Percentiles rank a stretch among this genome's conserved stretches.
Conservation (phyloP, 352 stramenopile species). For the Pythium phragmiticola region DNA sequence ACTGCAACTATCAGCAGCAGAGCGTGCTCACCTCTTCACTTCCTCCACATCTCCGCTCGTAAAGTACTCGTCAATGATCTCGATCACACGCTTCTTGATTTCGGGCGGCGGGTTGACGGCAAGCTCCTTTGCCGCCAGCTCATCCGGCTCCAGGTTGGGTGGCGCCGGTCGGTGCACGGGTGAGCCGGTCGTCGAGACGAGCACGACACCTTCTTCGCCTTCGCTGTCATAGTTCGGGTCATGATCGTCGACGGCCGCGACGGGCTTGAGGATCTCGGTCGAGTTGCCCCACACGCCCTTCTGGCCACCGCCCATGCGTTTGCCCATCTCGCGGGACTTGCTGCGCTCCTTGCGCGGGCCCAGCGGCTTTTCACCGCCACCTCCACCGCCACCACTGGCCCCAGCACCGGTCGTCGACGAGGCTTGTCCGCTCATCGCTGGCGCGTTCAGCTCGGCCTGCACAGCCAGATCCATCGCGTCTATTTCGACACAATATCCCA, state of each 20-base stretch:
- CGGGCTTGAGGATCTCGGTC: constrained; percentile 65
- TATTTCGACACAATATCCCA: constrained; percentile 8
- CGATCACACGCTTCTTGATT: constrained; percentile 90
- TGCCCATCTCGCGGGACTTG: constrained; percentile 83
- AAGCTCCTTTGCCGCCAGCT: constrained; percentile 74
- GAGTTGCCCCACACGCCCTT: constrained; percentile 82
- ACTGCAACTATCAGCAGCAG: background rate
- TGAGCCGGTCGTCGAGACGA: constrained; percentile 58
- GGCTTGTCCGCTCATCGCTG: constrained; percentile 10
- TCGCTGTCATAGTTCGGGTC: constrained; percentile 95
- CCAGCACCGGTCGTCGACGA: background rate
- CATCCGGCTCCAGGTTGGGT: constrained; percentile 56
- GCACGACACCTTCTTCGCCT: constrained; percentile 87
- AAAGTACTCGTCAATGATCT: constrained; percentile 90
- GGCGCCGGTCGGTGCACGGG: constrained; percentile 44
- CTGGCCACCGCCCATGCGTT: constrained; percentile 86
- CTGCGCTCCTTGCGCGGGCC: constrained; percentile 71
- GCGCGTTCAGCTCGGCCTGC: constrained; percentile 22
- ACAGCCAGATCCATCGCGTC: constrained; percentile 27
- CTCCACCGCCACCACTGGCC: constrained; percentile 16
- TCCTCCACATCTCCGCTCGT: constrained; percentile 89
- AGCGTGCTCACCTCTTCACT: constrained; percentile 52
- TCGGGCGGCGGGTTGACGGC: constrained; percentile 65
- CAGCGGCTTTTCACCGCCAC: constrained; percentile 52
- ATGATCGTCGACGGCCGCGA: constrained; percentile 76